Base-by-base conservation (phyloP, 1,139 yeast species). In the Candida sanyaensis region DNA sequence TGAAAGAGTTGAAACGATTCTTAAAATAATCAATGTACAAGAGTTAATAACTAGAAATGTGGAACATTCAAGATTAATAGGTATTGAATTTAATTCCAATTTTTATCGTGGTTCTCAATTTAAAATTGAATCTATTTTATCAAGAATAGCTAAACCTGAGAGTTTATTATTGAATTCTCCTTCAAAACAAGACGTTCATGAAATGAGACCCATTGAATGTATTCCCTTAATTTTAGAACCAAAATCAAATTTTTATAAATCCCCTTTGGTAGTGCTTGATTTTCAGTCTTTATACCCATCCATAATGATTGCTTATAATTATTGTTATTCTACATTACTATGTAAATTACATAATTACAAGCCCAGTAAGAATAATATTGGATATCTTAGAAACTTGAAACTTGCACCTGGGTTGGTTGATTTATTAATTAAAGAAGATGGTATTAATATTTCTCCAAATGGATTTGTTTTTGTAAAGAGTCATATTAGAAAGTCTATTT, bases 221-320 rank as follows among this genome's bases (percentile, higher is more conserved):
- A 81, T 93, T 7, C 97, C 99, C 0, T 71, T 93, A 48, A 89
- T 93, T 4, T 82, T 93, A 91, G 99, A 93, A 61, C 99, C 99
- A 0, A 81, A 81, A 37, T 83, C 96, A 5, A 83, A 82, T 37
- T 88, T 86, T 56, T 93, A 91, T 64, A 90, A 89, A 51, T 87
- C 95, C 43, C 99, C 99, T 0, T 72, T 93, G 43, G 78, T 92
- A 10, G 98, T 93, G 0, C 68, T 93, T 28, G 99, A 93, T 64
- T 93, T 93, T 60, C 97, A 93, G 59, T 90, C 98, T 0, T 74
- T 93, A 47, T 93, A 93, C 60, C 99, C 99, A 0, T 91, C 98
- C 0, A 79, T 93, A 13, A 81, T 93, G 65, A 89, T 91, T 57
- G 99, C 97, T 0, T 89, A 88, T 63, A 93, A 93, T 59, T 86